Percentiles rank a stretch among this genome's conserved stretches.
Conservation (phyloP, 257 asterid species). For the Scutellaria galericulata region DNA sequence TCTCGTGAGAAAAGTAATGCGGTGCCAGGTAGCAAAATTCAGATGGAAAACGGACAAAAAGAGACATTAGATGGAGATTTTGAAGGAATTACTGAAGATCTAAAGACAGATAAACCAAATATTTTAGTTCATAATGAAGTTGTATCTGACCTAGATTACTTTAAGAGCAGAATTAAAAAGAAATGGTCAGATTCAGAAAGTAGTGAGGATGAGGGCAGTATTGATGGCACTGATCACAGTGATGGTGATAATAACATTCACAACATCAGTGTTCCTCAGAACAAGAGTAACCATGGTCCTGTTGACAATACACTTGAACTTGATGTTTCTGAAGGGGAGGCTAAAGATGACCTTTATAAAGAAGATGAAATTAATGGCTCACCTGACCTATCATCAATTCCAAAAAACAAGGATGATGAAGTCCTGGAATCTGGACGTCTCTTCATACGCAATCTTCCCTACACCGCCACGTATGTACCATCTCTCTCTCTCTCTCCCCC, state of each 20-base stretch:
- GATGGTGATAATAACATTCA: conserved; percentile 40
- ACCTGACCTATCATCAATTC: conserved; percentile 48
- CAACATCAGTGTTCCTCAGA: conserved; percentile 33
- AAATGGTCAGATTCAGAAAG: conserved; percentile 80
- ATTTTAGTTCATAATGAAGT: conserved; percentile 49
- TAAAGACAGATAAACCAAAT: conserved; percentile 42
- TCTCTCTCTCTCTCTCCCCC: not conserved
- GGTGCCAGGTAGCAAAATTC: conserved; percentile 36
- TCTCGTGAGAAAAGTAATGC: conserved; percentile 46
- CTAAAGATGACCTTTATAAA: conserved; percentile 45
- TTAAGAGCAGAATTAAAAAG: conserved; percentile 67
- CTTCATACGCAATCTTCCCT: conserved; percentile 86
- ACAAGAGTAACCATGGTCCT: conserved; percentile 35
- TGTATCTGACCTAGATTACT: conserved; percentile 77
- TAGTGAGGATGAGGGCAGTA: conserved; percentile 50
- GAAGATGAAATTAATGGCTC: conserved; percentile 41
- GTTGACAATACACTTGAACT: conserved; percentile 39
- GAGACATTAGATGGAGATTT: conserved; percentile 38
- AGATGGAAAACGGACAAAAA: conserved; percentile 37
- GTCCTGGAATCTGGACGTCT: conserved; percentile 70
- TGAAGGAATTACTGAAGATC: conserved; percentile 45
- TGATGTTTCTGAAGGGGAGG: conserved; percentile 40
- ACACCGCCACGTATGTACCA: conserved; percentile 71
- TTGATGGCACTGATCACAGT: conserved; percentile 38
- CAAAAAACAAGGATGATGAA: conserved; percentile 48